Evolutionary conservation across 2,329 filamentous ascomycete genomes (phyloP).

Genomic region (Trichoderma arundinaceum): DNA sequence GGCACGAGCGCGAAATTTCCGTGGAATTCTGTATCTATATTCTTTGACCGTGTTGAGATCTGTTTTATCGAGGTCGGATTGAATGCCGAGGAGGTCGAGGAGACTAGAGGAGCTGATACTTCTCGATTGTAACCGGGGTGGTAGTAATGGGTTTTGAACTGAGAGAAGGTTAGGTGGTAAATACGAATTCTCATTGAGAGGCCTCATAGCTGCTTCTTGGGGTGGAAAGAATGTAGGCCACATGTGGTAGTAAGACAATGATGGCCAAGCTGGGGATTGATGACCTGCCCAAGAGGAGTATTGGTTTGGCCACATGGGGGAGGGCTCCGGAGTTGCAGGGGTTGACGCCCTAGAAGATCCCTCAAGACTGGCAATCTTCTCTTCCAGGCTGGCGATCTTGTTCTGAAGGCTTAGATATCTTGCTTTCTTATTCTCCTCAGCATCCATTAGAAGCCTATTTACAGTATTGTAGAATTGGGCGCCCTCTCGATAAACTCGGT

Average conservation of each 20-base stretch:
- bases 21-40: slow-evolving; percentile 3
- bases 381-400: background rate
- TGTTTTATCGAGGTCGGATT: background rate
- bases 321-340: background rate
- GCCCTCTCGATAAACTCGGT: background rate
- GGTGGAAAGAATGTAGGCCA: background rate
- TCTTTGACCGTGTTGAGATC: background rate
- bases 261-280: background rate
- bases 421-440: slow-evolving; percentile 18
- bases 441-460: slow-evolving; percentile 2
- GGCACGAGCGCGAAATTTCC: slow-evolving; percentile 3
- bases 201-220: background rate
- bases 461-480: background rate
- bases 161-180: background rate
- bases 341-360: slow-evolving; percentile 4
- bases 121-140: background rate
- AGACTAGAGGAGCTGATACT: background rate
- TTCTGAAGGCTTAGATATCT: slow-evolving; percentile 1
- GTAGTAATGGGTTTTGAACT: background rate
- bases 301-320: background rate
- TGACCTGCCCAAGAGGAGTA: background rate
- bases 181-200: background rate
- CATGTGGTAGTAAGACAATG: background rate
- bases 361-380: slow-evolving; percentile 13
- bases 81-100: background rate